phyloP scores from a whole-genome alignment of 192 early-diverging fungal species.

The Pilaira anomala region DNA sequence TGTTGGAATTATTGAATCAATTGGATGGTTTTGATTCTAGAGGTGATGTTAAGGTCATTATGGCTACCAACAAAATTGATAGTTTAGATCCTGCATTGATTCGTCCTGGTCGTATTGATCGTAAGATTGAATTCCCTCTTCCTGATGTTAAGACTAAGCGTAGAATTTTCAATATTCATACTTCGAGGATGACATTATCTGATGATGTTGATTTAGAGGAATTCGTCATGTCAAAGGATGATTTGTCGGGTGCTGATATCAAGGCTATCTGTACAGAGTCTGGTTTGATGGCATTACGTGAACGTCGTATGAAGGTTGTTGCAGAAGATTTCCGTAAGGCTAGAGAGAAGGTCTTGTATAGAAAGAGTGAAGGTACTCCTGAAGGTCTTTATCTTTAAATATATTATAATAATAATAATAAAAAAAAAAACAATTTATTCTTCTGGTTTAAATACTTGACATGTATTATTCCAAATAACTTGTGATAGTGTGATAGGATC shows the following conservation, averaged over 20 bases:
- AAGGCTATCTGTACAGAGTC: slow-evolving; percentile 99
- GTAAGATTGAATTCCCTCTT: slow-evolving; percentile 90
- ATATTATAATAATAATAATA: background rate
- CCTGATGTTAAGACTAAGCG: slow-evolving; percentile 93
- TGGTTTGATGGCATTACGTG: slow-evolving; percentile 94
- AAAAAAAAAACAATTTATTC: background rate
- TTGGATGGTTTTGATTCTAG: slow-evolving; percentile 94
- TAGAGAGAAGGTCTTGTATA: slow-evolving; percentile 97
- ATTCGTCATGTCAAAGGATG: slow-evolving; percentile 89
- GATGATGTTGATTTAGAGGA: slow-evolving; percentile 95
- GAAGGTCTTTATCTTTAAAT: slow-evolving; percentile 88
- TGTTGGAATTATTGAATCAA: slow-evolving; percentile 97
- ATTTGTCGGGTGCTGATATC: slow-evolving; percentile 97
- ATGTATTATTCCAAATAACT: slow-evolving; percentile 64
- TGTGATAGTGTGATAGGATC: slow-evolving; percentile 54
- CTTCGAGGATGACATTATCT: slow-evolving; percentile 93
- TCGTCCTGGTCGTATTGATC: slow-evolving; percentile 84
- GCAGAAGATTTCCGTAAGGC: slow-evolving; percentile 97
- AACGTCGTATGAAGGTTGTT: slow-evolving; percentile 97
- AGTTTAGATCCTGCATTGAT: slow-evolving; percentile 87
- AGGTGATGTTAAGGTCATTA: slow-evolving; percentile 97
- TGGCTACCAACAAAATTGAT: slow-evolving; percentile 95
- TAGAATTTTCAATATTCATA: slow-evolving; percentile 94
- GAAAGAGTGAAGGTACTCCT: slow-evolving; percentile 98
- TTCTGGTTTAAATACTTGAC: slow-evolving; percentile 49